Conservation (phyloP, 1,139 yeast species). For the Geotrichum reessii region DNA sequence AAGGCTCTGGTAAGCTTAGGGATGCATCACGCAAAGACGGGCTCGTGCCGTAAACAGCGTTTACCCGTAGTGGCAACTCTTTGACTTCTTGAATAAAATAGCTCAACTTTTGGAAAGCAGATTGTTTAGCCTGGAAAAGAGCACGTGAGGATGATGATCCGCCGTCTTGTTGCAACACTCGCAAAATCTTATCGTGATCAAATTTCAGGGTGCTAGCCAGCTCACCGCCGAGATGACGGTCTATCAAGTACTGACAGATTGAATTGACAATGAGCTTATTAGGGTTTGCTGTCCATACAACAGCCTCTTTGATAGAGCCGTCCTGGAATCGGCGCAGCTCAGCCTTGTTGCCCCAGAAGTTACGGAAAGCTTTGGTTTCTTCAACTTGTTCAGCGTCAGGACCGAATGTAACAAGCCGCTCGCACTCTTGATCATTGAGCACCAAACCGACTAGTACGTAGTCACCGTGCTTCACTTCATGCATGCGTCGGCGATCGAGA, state of each 20-base stretch:
- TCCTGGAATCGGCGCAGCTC: constrained; percentile 82
- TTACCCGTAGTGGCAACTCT: constrained; percentile 66
- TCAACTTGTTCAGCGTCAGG: constrained; percentile 59
- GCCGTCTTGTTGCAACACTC: constrained; percentile 40
- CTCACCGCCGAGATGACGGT: constrained; percentile 51
- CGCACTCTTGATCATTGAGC: constrained; percentile 69
- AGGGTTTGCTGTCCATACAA: constrained; percentile 66
- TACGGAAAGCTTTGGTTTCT: constrained; percentile 48
- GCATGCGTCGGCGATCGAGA: constrained; percentile 50
- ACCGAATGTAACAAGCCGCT: constrained; percentile 78
- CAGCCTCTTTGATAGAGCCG: constrained; percentile 84
- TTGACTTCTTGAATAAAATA: constrained; percentile 46
- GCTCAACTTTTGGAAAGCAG: constrained; percentile 62
- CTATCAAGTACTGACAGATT: constrained; percentile 58
- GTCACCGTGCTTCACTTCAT: constrained; percentile 31
- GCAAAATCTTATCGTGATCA: constrained; percentile 21
- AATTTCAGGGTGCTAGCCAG: constrained; percentile 24
- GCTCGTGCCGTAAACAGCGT: constrained; percentile 60
- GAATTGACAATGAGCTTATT: constrained; percentile 58
- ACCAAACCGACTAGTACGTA: constrained; percentile 51
- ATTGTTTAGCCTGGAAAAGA: constrained; percentile 52
- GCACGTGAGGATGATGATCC: constrained; percentile 41
- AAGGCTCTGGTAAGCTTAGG: constrained; percentile 73
- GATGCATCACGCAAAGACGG: constrained; percentile 73
- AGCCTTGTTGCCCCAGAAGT: constrained; percentile 85